Evolutionary conservation across 129 eudicot species (phyloP).

Genomic region (Artemisia tridentata): DNA sequence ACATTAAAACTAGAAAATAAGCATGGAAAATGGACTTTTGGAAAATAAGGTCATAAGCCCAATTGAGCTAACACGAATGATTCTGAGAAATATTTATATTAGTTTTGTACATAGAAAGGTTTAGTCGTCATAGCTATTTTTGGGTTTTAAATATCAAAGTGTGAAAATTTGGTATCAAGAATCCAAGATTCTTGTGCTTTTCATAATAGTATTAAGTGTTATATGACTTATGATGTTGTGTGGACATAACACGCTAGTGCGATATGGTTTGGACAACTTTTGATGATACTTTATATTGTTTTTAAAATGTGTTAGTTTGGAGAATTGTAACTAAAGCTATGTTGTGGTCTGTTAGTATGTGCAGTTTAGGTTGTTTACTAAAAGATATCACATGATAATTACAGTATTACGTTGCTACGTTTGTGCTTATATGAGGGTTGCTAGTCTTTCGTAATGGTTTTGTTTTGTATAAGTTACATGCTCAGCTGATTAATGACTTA

Average conservation of each 20-base stretch:
- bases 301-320: not conserved
- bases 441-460: not conserved
- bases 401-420: not conserved
- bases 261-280: not conserved
- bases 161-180: conserved; percentile 9
- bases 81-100: no score
- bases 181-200: not conserved
- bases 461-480: conserved; percentile 1
- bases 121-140: not conserved
- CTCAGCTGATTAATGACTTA: not conserved
- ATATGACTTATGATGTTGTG: not conserved
- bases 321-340: not conserved
- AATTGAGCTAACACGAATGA: no score
- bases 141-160: not conserved
- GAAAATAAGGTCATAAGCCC: no score
- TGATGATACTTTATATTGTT: not conserved
- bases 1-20: no score
- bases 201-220: not conserved
- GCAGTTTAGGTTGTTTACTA: not conserved
- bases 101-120: no score
- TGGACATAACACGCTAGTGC: not conserved
- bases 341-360: not conserved
- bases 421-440: not conserved
- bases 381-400: not conserved
- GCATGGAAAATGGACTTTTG: no score